Conservation (phyloP, 169 alveolate species). For the Cryptosporidium baileyi region DNA sequence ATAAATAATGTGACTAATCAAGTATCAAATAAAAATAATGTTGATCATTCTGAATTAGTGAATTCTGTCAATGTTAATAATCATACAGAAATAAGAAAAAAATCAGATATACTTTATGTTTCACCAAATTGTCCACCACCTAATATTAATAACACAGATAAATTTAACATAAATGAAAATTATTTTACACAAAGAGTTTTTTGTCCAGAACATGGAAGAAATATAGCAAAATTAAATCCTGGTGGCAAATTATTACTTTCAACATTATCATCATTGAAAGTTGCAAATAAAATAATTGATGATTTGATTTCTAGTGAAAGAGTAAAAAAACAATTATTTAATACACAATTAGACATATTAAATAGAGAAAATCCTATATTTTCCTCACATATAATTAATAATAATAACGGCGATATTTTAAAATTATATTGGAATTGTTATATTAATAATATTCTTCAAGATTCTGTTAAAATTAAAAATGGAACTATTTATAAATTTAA, state of each 20-base stretch:
- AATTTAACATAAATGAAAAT: neutral
- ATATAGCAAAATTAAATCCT: constrained; percentile 20
- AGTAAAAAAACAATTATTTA: constrained; percentile 1
- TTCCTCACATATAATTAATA: constrained; percentile 25
- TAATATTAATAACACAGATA: neutral
- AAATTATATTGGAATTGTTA: neutral
- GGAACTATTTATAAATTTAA: constrained; percentile 39
- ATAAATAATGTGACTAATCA: too few relatives aligned
- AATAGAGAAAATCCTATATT: constrained; percentile 21
- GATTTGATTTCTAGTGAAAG: neutral
- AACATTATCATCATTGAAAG: constrained; percentile 12
- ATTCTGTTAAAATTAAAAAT: constrained; percentile 20
- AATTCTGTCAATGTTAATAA: neutral
- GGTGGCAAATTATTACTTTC: constrained; percentile 38
- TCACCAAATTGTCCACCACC: constrained; percentile 57
- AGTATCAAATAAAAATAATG: neutral
- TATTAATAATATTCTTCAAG: neutral
- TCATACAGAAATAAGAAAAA: neutral
- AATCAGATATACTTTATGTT: constrained; percentile 14
- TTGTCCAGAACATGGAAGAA: constrained; percentile 54
- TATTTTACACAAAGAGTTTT: constrained; percentile 29
- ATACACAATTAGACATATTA: constrained; percentile 30
- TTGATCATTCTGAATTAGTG: too few relatives aligned
- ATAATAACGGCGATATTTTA: neutral
- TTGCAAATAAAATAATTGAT: constrained; percentile 17